Evolutionary conservation across 1,284 basidiomycete genomes (phyloP).

Genomic region (Ceratobasidium theobromae): DNA sequence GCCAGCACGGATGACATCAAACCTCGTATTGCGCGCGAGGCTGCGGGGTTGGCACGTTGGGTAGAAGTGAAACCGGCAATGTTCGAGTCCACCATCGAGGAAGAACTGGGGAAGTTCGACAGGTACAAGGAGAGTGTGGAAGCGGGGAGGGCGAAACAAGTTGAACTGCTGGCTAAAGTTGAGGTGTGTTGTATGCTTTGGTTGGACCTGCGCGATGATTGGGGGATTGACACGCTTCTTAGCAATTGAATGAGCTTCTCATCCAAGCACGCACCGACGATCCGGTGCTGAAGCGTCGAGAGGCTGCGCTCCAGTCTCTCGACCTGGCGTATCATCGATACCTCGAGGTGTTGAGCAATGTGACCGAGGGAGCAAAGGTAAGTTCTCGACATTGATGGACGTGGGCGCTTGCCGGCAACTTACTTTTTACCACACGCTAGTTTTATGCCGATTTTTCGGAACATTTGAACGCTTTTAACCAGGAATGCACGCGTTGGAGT

Average conservation of each 20-base stretch:
- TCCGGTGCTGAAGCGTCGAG: conserved; percentile 75
- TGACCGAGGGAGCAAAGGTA: conserved; percentile 87
- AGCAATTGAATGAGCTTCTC: conserved; percentile 78
- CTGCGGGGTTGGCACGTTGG: conserved; percentile 62
- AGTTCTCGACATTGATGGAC: conserved; percentile 20
- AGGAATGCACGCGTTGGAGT: conserved; percentile 34
- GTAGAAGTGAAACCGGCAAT: conserved; percentile 77
- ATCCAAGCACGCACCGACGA: conserved; percentile 79
- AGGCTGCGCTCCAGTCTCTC: conserved; percentile 82
- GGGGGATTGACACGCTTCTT: no score
- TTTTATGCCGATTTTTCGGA: conserved; percentile 48
- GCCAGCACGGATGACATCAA: conserved; percentile 76
- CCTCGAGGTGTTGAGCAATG: conserved; percentile 78
- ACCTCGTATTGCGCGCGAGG: conserved; percentile 66
- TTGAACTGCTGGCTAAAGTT: conserved; percentile 64
- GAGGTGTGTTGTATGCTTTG: no score
- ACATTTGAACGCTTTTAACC: conserved; percentile 45
- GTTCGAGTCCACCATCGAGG: conserved; percentile 82
- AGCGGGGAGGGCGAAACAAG: conserved; percentile 63
- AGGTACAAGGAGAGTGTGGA: conserved; percentile 66
- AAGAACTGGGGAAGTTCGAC: conserved; percentile 80
- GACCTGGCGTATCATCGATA: conserved; percentile 89
- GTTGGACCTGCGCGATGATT: no score
- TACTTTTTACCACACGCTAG: conserved; percentile 17
- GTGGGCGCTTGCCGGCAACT: not conserved